A percentile compares a stretch with the other conserved stretches of the same genome.
phyloP scores from a whole-genome alignment of 352 stramenopile species.

The Hyaloperonospora brassicae region DNA sequence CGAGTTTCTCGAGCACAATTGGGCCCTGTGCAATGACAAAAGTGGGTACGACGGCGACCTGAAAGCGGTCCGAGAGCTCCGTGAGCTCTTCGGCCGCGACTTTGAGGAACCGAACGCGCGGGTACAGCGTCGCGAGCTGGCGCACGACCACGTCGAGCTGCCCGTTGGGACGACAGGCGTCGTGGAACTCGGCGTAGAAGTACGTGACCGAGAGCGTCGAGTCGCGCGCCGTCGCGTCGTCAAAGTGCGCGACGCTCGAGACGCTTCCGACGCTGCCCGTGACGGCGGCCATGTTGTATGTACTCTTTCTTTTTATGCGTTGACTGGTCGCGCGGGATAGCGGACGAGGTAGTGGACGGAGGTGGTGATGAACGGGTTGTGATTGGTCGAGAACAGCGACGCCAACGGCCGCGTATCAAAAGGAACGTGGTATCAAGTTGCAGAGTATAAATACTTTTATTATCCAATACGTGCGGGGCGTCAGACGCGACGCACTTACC shows the following conservation, averaged over 20 bases:
- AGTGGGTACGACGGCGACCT: constrained; percentile 91
- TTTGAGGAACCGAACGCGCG: constrained; percentile 81
- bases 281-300: constrained; percentile 24
- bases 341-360: too few relatives aligned
- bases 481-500: too few relatives aligned
- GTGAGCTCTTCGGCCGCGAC: constrained; percentile 77
- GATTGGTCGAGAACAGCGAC: too few relatives aligned
- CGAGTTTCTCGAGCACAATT: constrained; percentile 73
- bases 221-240: constrained; percentile 66
- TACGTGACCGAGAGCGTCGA: constrained; percentile 72
- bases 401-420: too few relatives aligned
- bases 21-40: constrained; percentile 85
- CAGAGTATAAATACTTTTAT: constrained; percentile 29
- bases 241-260: constrained; percentile 66
- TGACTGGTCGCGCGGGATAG: too few relatives aligned
- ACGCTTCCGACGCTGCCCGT: constrained; percentile 62
- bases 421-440: too few relatives aligned
- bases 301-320: neutral
- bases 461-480: neutral
- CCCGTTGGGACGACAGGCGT: constrained; percentile 72
- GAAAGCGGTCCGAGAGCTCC: constrained; percentile 80
- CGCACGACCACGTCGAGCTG: constrained; percentile 81
- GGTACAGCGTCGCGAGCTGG: constrained; percentile 73
- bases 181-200: constrained; percentile 84
- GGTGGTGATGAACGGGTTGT: too few relatives aligned